Conservation (phyloP, 345 rosid genomes). For the Mercurialis annua region DNA sequence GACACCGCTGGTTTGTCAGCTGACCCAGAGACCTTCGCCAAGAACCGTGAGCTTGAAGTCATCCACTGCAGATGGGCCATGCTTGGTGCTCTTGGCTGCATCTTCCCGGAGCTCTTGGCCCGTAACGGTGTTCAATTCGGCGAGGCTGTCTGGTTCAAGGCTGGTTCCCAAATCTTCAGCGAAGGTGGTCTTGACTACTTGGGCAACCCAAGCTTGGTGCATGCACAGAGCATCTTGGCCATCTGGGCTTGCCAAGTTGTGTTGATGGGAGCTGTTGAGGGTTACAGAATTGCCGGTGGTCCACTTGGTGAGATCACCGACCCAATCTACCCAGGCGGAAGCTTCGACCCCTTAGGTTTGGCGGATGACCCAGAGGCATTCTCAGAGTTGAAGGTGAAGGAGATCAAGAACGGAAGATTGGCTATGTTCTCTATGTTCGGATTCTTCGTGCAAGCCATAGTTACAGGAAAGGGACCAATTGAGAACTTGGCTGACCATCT, state of each 20-base stretch:
- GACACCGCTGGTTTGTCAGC: constrained; percentile 84
- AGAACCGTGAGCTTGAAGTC: constrained; percentile 84
- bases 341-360: constrained; percentile 80
- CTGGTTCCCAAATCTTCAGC: constrained; percentile 77
- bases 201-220: constrained; percentile 81
- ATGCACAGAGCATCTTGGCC: constrained; percentile 77
- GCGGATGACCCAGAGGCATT: constrained; percentile 87
- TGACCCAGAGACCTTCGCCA: constrained; percentile 86
- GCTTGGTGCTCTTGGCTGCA: constrained; percentile 76
- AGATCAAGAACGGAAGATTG: constrained; percentile 73
- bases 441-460: constrained; percentile 83
- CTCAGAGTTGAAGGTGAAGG: constrained; percentile 80
- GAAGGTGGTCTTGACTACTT: constrained; percentile 79
- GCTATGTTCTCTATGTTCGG: constrained; percentile 93
- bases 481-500: constrained; percentile 83
- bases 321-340: constrained; percentile 74
- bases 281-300: constrained; percentile 66
- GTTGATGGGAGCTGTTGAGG: constrained; percentile 76
- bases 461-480: constrained; percentile 75
- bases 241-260: constrained; percentile 70
- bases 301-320: constrained; percentile 70
- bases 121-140: constrained; percentile 75
- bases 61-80: constrained; percentile 82
- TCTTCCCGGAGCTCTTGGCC: constrained; percentile 76
- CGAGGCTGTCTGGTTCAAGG: constrained; percentile 86